phyloP scores from a whole-genome alignment of 2,329 filamentous ascomycete genomes.

The Fusarium continuum region DNA sequence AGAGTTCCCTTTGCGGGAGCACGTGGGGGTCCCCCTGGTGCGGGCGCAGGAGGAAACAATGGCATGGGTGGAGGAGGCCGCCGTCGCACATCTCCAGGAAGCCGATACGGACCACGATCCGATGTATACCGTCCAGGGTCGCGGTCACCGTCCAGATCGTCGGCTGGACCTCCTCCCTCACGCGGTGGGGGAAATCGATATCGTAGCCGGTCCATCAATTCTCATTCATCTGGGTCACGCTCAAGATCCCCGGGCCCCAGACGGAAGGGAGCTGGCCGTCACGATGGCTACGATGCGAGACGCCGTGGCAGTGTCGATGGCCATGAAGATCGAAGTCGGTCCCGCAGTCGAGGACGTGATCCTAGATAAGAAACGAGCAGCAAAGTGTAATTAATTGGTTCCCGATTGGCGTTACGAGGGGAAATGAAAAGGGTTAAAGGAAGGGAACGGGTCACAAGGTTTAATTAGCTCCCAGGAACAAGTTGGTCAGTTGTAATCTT shows the following conservation, averaged over 20 bases:
- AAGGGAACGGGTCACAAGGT: conserved; percentile 1
- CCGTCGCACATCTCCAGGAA: conserved; percentile 48
- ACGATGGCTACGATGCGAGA: conserved; percentile 48
- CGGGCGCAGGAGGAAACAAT: conserved; percentile 33
- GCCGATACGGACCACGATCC: conserved; percentile 55
- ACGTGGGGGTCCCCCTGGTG: conserved; percentile 46
- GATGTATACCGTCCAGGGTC: conserved; percentile 72
- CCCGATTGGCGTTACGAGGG: conserved; percentile 35
- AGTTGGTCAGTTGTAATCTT: conserved; percentile 34
- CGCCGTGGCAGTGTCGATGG: conserved; percentile 59
- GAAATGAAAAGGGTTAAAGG: conserved; percentile 11
- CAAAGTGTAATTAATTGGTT: conserved; percentile 29
- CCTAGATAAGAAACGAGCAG: conserved; percentile 42
- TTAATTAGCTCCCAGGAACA: conserved; percentile 39
- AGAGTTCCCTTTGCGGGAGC: conserved; percentile 47
- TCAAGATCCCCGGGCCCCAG: conserved; percentile 53
- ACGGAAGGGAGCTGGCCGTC: conserved; percentile 45
- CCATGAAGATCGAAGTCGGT: conserved; percentile 53
- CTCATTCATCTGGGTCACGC: conserved; percentile 60
- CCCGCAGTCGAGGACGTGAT: conserved; percentile 51
- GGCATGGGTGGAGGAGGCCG: conserved; percentile 51
- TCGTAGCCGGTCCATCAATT: conserved; percentile 56
- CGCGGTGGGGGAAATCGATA: conserved; percentile 51
- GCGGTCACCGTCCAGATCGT: conserved; percentile 57
- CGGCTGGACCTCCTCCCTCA: conserved; percentile 52